Conservation (phyloP, 83 land plant genomes). For the Larix sibirica region DNA sequence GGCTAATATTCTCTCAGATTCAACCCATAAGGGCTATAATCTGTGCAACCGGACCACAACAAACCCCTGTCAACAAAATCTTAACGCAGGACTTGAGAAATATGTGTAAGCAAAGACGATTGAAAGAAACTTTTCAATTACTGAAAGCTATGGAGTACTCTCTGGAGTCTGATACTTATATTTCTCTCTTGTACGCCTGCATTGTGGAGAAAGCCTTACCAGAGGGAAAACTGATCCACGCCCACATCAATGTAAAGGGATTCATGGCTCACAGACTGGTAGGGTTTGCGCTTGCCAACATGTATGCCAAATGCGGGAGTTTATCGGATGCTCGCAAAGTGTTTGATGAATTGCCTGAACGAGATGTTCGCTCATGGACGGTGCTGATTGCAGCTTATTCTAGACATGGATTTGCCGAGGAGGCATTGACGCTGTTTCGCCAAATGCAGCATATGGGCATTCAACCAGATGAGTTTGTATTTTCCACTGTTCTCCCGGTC, state of each 20-base stretch:
- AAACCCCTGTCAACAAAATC: no score
- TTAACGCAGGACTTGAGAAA: no score
- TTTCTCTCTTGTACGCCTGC: not conserved
- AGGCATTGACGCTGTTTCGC: not conserved
- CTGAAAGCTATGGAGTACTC: not conserved
- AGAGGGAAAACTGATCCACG: not conserved
- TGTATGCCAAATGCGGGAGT: conserved; percentile 27
- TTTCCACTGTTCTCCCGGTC: conserved; percentile 36
- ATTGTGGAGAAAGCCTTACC: not conserved
- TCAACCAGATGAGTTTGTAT: conserved; percentile 22
- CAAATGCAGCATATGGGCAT: not conserved
- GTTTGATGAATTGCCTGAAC: conserved; percentile 29
- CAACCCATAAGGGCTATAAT: no score
- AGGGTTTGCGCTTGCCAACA: conserved; percentile 18
- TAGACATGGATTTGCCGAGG: not conserved
- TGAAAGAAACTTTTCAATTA: no score
- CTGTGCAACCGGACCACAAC: no score
- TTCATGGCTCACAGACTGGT: not conserved
- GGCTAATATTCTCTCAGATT: no score
- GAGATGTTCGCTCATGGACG: not conserved
- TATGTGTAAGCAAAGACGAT: no score
- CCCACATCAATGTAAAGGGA: not conserved
- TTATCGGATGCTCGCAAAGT: conserved; percentile 18
- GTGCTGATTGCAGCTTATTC: not conserved
- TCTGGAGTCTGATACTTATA: not conserved